Evolutionary conservation across 495 filamentous ascomycete genomes (phyloP).

Genomic region (Rostrohypoxylon terebratum): DNA sequence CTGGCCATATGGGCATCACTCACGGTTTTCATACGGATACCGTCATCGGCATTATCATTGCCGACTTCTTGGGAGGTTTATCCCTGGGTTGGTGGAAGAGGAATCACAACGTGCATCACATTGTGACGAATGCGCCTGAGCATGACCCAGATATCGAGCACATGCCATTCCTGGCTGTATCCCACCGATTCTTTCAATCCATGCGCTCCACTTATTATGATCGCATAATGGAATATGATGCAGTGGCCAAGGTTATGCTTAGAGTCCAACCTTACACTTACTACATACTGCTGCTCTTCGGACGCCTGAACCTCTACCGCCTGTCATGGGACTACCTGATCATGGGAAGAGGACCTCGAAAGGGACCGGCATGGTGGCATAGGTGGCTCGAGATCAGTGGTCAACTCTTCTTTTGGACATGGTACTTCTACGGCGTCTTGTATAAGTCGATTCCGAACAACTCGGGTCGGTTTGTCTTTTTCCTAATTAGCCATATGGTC

Average conservation of each 20-base stretch:
- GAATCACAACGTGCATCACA: constrained; percentile 98
- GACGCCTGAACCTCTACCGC: constrained; percentile 91
- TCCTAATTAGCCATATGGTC: constrained; percentile 88
- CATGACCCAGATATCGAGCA: constrained; percentile 98
- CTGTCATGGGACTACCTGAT: constrained; percentile 87
- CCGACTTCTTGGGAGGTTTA: constrained; percentile 90
- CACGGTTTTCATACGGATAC: constrained; percentile 86
- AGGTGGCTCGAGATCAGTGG: constrained; percentile 86
- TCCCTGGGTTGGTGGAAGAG: constrained; percentile 97
- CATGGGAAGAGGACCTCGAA: constrained; percentile 77
- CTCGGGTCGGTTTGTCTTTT: constrained; percentile 75
- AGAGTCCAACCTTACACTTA: constrained; percentile 85
- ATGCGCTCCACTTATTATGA: constrained; percentile 92
- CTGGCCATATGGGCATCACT: constrained; percentile 97
- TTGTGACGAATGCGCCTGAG: constrained; percentile 95
- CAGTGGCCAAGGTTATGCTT: constrained; percentile 75
- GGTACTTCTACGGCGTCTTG: constrained; percentile 89
- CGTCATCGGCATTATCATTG: constrained; percentile 88
- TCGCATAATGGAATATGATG: constrained; percentile 84
- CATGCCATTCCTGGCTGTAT: constrained; percentile 94
- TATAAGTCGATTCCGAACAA: constrained; percentile 80
- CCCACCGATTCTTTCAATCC: constrained; percentile 81
- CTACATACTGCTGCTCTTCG: constrained; percentile 85
- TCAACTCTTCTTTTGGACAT: constrained; percentile 90
- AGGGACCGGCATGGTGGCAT: constrained; percentile 90